These are phyloP conservation scores for Saccharomycopsis hybrid DNA, from an alignment of 1,139 yeast genomes.

Conservation along the genomic window DNA sequence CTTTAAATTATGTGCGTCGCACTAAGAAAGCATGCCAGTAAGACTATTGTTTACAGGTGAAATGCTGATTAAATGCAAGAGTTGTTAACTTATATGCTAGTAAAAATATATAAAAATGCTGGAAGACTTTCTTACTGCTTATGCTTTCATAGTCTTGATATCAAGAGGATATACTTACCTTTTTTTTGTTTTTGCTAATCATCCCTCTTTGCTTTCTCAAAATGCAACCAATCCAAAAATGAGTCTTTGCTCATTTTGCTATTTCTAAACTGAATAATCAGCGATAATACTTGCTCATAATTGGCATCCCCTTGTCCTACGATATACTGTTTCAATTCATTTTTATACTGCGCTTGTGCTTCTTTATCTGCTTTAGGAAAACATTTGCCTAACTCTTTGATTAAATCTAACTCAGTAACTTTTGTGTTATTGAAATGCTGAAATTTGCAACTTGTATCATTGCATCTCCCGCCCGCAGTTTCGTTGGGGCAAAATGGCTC, in stretches of 20 bases:
- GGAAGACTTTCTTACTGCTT: too few species aligned
- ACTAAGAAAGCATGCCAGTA: too few species aligned
- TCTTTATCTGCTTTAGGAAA: constrained; percentile 7
- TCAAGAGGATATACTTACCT: too few species aligned
- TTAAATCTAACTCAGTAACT: constrained; percentile 18
- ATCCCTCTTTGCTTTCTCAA: neutral
- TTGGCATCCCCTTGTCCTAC: neutral
- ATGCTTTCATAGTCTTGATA: too few species aligned
- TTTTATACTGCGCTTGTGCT: constrained; percentile 2
- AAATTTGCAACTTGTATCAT: constrained; percentile 24
- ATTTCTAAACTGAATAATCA: constrained; percentile 3
- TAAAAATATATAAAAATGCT: too few species aligned
- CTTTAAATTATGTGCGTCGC: too few species aligned
- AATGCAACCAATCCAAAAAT: constrained; percentile 5
- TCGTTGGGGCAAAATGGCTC: constrained; percentile 27
- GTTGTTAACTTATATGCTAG: too few species aligned
- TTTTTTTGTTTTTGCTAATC: too few species aligned
- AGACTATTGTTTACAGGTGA: too few species aligned
- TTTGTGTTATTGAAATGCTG: constrained; percentile 29
- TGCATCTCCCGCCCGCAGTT: constrained; percentile 25
- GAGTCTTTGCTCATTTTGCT: constrained; percentile 4
- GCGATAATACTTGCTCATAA: neutral
- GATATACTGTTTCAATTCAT: constrained; percentile 4
- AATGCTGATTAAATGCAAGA: too few species aligned
- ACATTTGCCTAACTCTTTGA: constrained; percentile 12